Base-by-base conservation (phyloP, 2,329 filamentous ascomycete species). In the Ascochyta rabiei region DNA sequence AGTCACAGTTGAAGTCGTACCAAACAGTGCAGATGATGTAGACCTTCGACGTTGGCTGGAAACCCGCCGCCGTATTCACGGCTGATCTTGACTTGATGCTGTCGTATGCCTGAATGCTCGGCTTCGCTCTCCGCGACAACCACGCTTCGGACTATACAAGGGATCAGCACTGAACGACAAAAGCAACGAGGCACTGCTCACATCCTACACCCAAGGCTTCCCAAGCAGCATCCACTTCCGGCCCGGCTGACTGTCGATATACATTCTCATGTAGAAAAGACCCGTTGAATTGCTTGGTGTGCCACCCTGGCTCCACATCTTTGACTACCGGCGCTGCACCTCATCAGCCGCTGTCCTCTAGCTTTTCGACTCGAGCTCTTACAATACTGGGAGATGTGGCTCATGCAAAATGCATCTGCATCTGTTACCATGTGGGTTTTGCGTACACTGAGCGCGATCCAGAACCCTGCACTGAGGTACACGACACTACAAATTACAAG, bases 141-240 rank as follows among this genome's bases (percentile, higher is more conserved):
- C 3, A 84, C 74, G 7, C 80, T 60, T 42, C 53, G 52, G 31
- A 72, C 71, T 74, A 37, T 8, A 7, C 16, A 9, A 2, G 38
- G 18, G 30, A n/a, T 53, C 21, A 60, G 37, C 26, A 15, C 6
- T 24, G 15, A 3, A 15, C 15, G 1, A 15, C 10, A 2, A 48
- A n/a, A 8, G 23, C 3, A 19, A 23, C 2, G 6, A 3, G 5
- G 16, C 3, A 18, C 3, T 2, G 60, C 79, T 57, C 56, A 84
- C 82, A 84, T 15, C 83, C 77, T 0, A 80, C 73, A 9, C 82
- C 82, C 0, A 84, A 59, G 2, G 76, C 75, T 19, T 74, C 77
- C 84, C 85, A 87, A 0, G 84, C 84, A 3, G 76, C 77, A 56
- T 87, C 85, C 0, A 85, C 83, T 45, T 83, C 81, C 0, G 81